These are phyloP conservation scores for Basidiobolus meristosporus DNA, from an alignment of 371 early-diverging fungal species.

Conservation along the genomic window DNA sequence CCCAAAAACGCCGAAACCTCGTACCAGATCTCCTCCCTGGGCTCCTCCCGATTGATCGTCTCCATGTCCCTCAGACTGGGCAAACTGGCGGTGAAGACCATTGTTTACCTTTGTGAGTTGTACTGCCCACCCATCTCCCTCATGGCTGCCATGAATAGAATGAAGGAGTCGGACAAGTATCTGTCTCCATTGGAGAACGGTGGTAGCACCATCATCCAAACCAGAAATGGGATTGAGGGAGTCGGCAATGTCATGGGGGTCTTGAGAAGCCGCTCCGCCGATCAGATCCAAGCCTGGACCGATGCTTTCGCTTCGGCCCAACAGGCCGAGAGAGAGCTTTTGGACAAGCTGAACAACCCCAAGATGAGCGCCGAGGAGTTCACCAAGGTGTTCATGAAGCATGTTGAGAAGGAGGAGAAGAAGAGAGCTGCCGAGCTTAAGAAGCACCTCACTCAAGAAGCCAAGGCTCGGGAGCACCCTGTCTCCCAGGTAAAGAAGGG, in stretches of 20 bases:
- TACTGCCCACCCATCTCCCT: constrained; percentile 43
- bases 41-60: constrained; percentile 5
- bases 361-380: constrained; percentile 7
- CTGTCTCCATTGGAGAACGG: constrained; percentile 4
- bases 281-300: constrained; percentile 4
- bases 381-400: constrained; percentile 10
- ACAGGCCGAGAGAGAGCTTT: constrained; percentile 6
- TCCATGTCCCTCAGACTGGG: too few relatives aligned
- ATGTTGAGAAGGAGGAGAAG: constrained; percentile 5
- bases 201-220: constrained; percentile 10
- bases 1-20: too few relatives aligned
- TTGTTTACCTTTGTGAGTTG: constrained; percentile 23
- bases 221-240: constrained; percentile 15
- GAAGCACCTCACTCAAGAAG: constrained; percentile 1
- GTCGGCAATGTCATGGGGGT: constrained; percentile 3
- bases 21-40: too few relatives aligned
- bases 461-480: background rate
- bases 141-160: constrained; percentile 39
- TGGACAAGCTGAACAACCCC: constrained; percentile 4
- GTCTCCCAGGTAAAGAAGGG: background rate
- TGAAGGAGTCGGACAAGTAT: constrained; percentile 20
- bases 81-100: too few relatives aligned
- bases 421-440: background rate
- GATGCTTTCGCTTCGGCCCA: constrained; percentile 10
- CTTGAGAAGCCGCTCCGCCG: constrained; percentile 4